A percentile compares a stretch with the other conserved stretches of the same genome.
phyloP scores from a whole-genome alignment of 805 yeast species.

The Wickerhamomyces xylosicus region DNA sequence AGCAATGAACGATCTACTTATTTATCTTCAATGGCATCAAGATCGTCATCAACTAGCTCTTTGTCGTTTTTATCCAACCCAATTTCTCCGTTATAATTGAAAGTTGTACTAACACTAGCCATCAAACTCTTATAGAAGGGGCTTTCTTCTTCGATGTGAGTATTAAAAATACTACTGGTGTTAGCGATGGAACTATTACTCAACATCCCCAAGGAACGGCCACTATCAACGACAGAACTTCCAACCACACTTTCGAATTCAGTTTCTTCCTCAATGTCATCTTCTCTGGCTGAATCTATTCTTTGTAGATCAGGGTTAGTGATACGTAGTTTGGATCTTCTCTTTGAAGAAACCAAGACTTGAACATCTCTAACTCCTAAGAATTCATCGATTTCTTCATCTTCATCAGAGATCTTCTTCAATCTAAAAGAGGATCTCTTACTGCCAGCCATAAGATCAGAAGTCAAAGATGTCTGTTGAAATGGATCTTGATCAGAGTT shows the following conservation, averaged over 20 bases:
- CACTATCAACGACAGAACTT: background rate
- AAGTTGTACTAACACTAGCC: too few species aligned
- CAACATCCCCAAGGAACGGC: too few species aligned
- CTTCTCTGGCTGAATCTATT: slow-evolving; percentile 1
- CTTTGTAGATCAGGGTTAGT: slow-evolving; percentile 45
- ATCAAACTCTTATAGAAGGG: too few species aligned
- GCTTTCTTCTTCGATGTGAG: too few species aligned
- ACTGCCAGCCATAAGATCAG: background rate
- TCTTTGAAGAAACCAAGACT: slow-evolving; percentile 55
- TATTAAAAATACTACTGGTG: too few species aligned
- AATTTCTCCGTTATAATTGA: too few species aligned
- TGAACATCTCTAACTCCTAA: slow-evolving; percentile 55
- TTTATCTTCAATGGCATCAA: too few species aligned
- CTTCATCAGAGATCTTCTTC: slow-evolving; percentile 5
- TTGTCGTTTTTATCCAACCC: too few species aligned
- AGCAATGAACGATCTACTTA: too few species aligned
- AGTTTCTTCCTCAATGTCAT: background rate
- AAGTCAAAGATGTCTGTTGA: slow-evolving; percentile 2
- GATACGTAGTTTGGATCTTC: slow-evolving; percentile 49
- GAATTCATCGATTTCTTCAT: slow-evolving; percentile 27
- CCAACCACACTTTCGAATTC: slow-evolving; percentile 2
- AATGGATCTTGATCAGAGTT: background rate
- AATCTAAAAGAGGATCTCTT: background rate
- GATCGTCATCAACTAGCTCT: too few species aligned
- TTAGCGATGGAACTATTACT: too few species aligned